These are phyloP conservation scores for Sphenostylis stenocarpa DNA, from an alignment of 306 rosid species.

Conservation along the genomic window DNA sequence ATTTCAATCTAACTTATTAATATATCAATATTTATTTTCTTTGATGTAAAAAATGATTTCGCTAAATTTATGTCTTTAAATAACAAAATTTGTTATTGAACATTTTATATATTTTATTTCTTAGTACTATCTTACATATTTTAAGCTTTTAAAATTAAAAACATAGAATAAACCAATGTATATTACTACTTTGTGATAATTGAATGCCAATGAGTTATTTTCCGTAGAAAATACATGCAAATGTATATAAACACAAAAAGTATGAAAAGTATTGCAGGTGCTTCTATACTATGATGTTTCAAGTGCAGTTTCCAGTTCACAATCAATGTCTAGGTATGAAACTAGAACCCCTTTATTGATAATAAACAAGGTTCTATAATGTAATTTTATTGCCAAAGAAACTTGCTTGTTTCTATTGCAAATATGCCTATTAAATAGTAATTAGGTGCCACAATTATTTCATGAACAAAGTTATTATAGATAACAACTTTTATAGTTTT, in stretches of 20 bases:
- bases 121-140: no score
- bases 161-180: constrained; percentile 6
- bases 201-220: background rate
- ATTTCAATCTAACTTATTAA: no score
- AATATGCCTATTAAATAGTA: background rate
- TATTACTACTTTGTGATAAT: background rate
- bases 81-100: no score
- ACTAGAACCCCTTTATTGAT: background rate
- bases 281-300: constrained; percentile 9
- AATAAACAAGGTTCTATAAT: background rate
- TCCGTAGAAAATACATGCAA: constrained; percentile 2
- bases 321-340: background rate
- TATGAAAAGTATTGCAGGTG: constrained; percentile 1
- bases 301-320: background rate
- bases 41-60: no score
- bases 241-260: background rate
- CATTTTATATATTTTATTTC: no score
- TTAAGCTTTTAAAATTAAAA: background rate
- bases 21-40: no score
- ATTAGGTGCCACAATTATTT: background rate
- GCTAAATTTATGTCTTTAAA: no score
- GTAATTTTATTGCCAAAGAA: background rate
- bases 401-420: background rate
- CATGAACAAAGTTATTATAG: background rate
- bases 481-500: background rate